Conservation (phyloP, 2,329 filamentous ascomycete species). For the Geoglossum cookeanum region DNA sequence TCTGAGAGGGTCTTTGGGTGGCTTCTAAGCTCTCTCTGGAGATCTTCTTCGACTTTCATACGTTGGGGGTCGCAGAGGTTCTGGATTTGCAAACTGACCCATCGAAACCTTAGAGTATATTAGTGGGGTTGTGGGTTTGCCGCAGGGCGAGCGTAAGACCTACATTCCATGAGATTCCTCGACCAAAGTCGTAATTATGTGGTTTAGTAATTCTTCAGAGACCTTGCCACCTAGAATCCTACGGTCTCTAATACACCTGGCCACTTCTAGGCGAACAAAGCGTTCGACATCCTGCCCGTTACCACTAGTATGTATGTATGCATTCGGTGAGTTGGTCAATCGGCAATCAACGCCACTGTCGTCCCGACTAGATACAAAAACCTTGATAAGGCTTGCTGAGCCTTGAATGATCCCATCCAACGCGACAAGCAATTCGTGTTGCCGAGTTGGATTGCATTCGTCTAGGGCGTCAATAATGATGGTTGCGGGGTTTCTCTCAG, state of each 20-base stretch:
- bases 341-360: conserved; percentile 11
- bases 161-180: conserved; percentile 16
- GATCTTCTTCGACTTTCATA: conserved; percentile 10
- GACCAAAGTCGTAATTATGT: conserved; percentile 12
- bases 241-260: conserved; percentile 8
- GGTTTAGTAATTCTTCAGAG: conserved; percentile 8
- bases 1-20: conserved; percentile 8
- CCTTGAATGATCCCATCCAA: conserved; percentile 14
- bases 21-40: conserved; percentile 12
- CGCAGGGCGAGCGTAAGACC: conserved; percentile 2
- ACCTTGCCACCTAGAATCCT: conserved; percentile 8
- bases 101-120: conserved; percentile 16
- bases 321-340: conserved; percentile 3
- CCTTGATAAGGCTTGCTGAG: conserved; percentile 15
- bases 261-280: conserved; percentile 12
- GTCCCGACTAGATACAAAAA: conserved; percentile 20
- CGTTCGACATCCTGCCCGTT: neutral
- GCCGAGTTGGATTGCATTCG: conserved; percentile 14
- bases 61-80: conserved; percentile 10
- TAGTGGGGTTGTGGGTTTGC: conserved; percentile 1
- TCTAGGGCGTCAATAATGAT: conserved; percentile 22
- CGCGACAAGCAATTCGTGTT: conserved; percentile 12
- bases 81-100: conserved; percentile 17
- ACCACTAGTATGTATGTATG: neutral
- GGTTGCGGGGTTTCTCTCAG: conserved; percentile 11